Conservation (phyloP, 805 yeast species). For the Cyberlindnera sargentensis region DNA sequence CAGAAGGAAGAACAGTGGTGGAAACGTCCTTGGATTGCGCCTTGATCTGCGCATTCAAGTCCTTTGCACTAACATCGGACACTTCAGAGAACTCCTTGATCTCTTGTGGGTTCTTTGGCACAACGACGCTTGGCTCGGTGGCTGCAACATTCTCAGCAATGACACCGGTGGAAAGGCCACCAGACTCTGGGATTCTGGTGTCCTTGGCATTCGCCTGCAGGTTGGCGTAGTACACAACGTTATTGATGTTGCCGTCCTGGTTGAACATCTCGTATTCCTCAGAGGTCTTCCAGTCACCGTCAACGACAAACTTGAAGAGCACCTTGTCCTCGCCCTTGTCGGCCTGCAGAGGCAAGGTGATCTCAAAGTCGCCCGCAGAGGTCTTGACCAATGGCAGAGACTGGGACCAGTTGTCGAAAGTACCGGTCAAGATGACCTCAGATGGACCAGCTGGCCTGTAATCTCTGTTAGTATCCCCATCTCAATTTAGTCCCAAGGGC, state of each 20-base stretch:
- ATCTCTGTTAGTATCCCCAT: background rate
- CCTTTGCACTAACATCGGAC: conserved; percentile 41
- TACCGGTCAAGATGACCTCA: conserved; percentile 62
- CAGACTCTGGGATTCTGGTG: conserved; percentile 38
- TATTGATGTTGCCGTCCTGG: conserved; percentile 31
- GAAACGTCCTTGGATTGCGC: conserved; percentile 12
- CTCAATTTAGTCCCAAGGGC: too few species aligned
- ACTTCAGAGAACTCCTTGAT: conserved; percentile 51
- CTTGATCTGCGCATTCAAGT: conserved; percentile 32
- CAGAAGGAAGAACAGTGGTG: conserved; percentile 41
- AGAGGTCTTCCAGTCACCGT: conserved; percentile 54
- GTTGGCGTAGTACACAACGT: conserved; percentile 25
- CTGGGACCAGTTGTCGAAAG: conserved; percentile 63
- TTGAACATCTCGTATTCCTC: conserved; percentile 38
- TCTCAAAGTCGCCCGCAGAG: conserved; percentile 51
- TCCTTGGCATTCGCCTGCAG: conserved; percentile 13
- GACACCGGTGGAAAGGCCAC: conserved; percentile 29
- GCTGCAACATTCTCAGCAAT: conserved; percentile 24
- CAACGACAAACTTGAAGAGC: conserved; percentile 55
- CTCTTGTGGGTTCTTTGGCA: conserved; percentile 49
- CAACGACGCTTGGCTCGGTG: conserved; percentile 63
- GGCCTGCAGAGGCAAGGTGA: conserved; percentile 49
- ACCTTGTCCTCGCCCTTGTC: conserved; percentile 30
- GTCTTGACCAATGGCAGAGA: conserved; percentile 53
- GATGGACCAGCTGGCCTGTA: conserved; percentile 45